Base-by-base conservation (phyloP, 2,329 filamentous ascomycete species). In the Fonsecaea erecta region DNA sequence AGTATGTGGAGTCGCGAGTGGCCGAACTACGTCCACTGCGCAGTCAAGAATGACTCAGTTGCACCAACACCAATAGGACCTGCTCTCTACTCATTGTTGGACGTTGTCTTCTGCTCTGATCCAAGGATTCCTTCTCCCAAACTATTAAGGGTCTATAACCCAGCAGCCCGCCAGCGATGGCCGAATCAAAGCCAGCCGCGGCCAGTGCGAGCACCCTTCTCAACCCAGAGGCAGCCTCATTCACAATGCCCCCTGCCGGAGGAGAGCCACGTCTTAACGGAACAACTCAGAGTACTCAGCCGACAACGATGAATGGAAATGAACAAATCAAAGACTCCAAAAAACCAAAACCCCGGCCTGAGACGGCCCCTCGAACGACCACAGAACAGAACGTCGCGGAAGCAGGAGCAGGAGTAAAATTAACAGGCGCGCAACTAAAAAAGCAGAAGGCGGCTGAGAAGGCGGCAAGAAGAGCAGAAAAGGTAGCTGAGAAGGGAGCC, bases 371-470 rank as follows among this genome's bases (percentile, higher is more conserved):
- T 26, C 60, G 63, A 52, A 61, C 65, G 2, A 65, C 64, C 8
- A 65, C 66, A 34, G 64, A 63, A 32, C 60, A 74, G 32, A 67
- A 73, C 48, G 46, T 69, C n/a, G 67, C 68, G 4, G 71, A 71
- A 48, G 69, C 69, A 6, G 72, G 71, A 16, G 73, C 70, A 14
- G 73, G 74, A 32, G 77, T 77, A 28, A 76, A 79, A 28, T 72
- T 81, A 32, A 76, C 77, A 6, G 74, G 74, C 37, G 92, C 92
- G 21, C 90, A 96, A 77, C 76, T 96, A 74, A 98, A 98, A 80
- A 94, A 93, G 73, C 88, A 87, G 76, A 90, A 90, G 67, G 94
- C 97, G 77, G 93, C 92, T 34, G 94, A 97, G 76, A 98, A 97
- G 81, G 90, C 91, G 59, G 93, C 93, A 53, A 85, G 92, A 67